Evolutionary conservation across 441 rosid species (phyloP), one percentile per base, ranked within the genome.

Genomic region (Flueggea neowawraea): DNA sequence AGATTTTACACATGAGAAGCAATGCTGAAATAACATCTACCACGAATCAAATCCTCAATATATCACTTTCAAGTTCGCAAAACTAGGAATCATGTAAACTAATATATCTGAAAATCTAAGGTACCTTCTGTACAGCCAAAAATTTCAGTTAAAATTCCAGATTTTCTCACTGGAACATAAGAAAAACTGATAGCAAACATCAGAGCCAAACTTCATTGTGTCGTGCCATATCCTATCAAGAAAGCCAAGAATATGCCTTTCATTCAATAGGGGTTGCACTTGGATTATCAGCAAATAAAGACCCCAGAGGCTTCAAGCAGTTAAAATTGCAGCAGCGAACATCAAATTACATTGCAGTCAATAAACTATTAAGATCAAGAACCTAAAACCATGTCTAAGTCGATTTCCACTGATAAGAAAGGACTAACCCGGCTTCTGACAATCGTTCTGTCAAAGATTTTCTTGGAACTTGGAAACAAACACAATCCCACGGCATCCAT

Each of bases 91-190:
- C 60, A 57, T 44, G 48, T 41, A 52, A 15, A 54, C 44, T 28
- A 11, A 15, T 5, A 28, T 56, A 54, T 63, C 63, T 60, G 28
- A 14, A 28, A 11, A 56, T 49, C 76, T 72, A 53, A 61, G 13
- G 62, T 22, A 41, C 47, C 36, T 41, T 36, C 70, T 70, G 68
- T 64, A 60, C 72, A 69, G 67, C 69, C 69, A 71, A 78, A 70
- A 73, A 41, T 62, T 61, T 54, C 14, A 51, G 69, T 62, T 43
- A 13, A 60, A 32, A 15, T 50, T 15, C 67, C 55, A 59, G 50
- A 15, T 12, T 9, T 16, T 28, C 13, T 57, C 56, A 16, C 52
- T 12, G 33, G 28, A 41, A 16, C 50, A 47, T 58, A 39, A 58
- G 43, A 60, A 63, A 41, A 47, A 51, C 56, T 22, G 58, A 22